A percentile compares a stretch with the other conserved stretches of the same genome.
Conservation (phyloP, 306 rosid genomes). For the Notholithocarpus densiflorus region DNA sequence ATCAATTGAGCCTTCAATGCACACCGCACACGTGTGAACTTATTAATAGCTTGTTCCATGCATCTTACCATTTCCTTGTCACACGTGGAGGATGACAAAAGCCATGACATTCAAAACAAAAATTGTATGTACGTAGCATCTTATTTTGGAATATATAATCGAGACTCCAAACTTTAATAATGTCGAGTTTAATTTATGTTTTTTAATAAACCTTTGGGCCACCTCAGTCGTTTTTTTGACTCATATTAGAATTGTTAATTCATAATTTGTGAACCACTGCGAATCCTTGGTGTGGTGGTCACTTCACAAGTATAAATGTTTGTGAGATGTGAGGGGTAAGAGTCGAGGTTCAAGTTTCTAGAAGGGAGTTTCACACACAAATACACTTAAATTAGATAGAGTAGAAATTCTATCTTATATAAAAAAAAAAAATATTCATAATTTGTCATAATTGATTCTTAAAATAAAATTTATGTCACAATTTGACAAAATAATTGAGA, state of each 20-base stretch:
- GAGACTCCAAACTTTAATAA: not conserved
- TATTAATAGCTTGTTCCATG: not conserved
- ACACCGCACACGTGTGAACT: not conserved
- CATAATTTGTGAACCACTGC: too few species aligned
- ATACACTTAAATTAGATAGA: too few species aligned
- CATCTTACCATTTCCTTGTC: not conserved
- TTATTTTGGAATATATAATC: not conserved
- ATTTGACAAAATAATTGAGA: not conserved
- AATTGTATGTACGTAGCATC: not conserved
- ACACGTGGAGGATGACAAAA: slow-evolving; percentile 2
- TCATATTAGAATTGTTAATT: not conserved
- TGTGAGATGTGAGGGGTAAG: too few species aligned
- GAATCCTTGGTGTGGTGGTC: too few species aligned
- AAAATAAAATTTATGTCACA: too few species aligned
- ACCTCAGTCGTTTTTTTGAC: too few species aligned
- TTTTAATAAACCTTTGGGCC: not conserved
- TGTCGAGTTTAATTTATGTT: not conserved
- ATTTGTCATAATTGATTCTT: not conserved
- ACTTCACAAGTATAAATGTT: too few species aligned
- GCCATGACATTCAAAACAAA: not conserved
- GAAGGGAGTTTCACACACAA: too few species aligned
- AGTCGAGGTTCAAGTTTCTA: too few species aligned
- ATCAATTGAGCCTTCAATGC: not conserved
- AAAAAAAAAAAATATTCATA: too few species aligned
- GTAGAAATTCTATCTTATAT: too few species aligned